phyloP scores from a whole-genome alignment of 176 grass and related monocot genomes.

The Zoysia pacifica region DNA sequence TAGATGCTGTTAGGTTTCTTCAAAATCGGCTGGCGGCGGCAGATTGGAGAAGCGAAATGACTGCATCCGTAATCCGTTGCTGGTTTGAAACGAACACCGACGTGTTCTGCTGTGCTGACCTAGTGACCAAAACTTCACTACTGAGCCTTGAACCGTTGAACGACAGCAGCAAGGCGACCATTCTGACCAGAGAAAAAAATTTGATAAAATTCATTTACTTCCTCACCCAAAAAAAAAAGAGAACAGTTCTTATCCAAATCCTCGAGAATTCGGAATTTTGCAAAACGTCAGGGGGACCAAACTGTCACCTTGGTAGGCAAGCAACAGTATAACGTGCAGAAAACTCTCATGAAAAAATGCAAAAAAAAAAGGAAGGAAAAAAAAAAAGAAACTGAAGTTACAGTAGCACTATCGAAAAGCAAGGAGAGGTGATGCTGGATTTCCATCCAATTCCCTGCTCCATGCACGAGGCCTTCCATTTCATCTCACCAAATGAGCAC shows the following conservation, averaged over 20 bases:
- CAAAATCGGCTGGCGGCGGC: background rate
- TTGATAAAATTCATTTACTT: too few species aligned
- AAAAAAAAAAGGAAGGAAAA: background rate
- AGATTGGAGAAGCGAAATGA: conserved; percentile 1
- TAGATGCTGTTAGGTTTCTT: conserved; percentile 1
- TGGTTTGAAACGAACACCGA: too few species aligned
- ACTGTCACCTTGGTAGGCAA: conserved; percentile 1
- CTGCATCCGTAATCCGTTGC: too few species aligned
- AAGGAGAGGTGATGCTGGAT: conserved; percentile 28
- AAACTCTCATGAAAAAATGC: conserved; percentile 3
- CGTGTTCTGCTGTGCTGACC: background rate
- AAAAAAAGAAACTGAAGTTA: conserved; percentile 23
- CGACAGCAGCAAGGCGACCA: background rate
- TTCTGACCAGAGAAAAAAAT: background rate
- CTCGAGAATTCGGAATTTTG: too few species aligned
- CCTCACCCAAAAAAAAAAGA: too few species aligned
- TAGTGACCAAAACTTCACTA: background rate
- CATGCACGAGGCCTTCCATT: conserved; percentile 15
- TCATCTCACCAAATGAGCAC: conserved; percentile 23
- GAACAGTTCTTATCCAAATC: too few species aligned
- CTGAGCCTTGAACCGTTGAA: background rate
- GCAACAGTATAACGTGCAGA: background rate
- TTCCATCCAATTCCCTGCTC: background rate
- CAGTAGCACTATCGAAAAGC: conserved; percentile 55
- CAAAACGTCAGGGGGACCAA: background rate